Evolutionary conservation across 257 asterid species (phyloP).

Genomic region (Solanum clarkiae): DNA sequence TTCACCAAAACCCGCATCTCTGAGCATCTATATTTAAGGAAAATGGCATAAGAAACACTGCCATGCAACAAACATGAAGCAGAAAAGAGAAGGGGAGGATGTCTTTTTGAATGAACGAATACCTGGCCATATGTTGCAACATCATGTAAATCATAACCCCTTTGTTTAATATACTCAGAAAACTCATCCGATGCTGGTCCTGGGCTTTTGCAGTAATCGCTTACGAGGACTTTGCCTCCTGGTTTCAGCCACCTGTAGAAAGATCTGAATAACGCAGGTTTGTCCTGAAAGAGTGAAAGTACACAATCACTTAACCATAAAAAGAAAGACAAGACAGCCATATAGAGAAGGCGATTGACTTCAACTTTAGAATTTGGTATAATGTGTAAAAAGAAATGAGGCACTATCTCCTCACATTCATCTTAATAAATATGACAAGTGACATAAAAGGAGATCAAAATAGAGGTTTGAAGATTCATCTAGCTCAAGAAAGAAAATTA

Average conservation of each 20-base stretch:
- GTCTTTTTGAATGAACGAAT: neutral
- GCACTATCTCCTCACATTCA: neutral
- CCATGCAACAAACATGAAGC: neutral
- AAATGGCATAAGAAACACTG: neutral
- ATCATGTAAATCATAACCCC: slow-evolving; percentile 7
- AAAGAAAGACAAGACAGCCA: neutral
- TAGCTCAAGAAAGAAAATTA: slow-evolving; percentile 7
- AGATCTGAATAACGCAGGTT: slow-evolving; percentile 69
- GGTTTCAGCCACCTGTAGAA: slow-evolving; percentile 98
- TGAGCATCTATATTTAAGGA: slow-evolving; percentile 54
- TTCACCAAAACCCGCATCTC: slow-evolving; percentile 76
- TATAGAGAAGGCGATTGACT: neutral
- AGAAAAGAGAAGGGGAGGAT: neutral
- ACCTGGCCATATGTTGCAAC: slow-evolving; percentile 34
- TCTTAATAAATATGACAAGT: neutral
- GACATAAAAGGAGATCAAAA: neutral
- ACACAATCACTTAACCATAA: neutral
- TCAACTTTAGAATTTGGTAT: neutral
- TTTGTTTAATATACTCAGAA: neutral
- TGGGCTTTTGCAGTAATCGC: slow-evolving; percentile 39
- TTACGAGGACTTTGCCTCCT: slow-evolving; percentile 83
- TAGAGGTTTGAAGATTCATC: neutral
- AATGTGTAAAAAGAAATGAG: neutral
- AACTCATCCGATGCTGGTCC: slow-evolving; percentile 1
- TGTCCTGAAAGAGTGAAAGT: slow-evolving; percentile 51